Evolutionary conservation across 257 asterid species (phyloP), one percentile per base, ranked within the genome.

Genomic region (Lycium barbarum): DNA sequence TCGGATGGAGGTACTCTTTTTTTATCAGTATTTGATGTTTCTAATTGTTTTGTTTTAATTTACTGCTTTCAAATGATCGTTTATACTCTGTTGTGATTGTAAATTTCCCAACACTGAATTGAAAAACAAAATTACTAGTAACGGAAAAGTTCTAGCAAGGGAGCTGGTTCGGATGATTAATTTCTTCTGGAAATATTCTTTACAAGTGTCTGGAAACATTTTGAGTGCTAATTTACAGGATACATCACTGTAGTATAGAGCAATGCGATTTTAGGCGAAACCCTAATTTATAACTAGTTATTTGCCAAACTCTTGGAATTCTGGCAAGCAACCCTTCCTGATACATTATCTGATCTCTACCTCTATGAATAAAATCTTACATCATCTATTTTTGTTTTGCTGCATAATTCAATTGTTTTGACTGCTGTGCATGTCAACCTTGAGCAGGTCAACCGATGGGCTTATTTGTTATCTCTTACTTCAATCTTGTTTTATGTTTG

Each of bases 1-100:
- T 49, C 90, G 93, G 85, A 94, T 96, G 98, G 98, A 95, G 98
- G 99, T 95, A 81, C 2, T 47, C 40, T 15, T 6, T 7, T 35
- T 33, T 10, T 36, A 65, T 67, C n/a, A n/a, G n/a, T n/a, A n/a
- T n/a, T n/a, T n/a, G n/a, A n/a, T n/a, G n/a, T n/a, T n/a, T n/a
- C n/a, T n/a, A 43, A 13, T 43, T 6, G 26, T 22, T 49, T 9
- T 76, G 61, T 20, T 12, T 47, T 20, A 1, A 6, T 20, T 73
- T 51, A 73, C 6, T 73, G 61, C 0, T 73, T 47, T 20, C 20
- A 73, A 49, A 20, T 73, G 59, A 47, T 74, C 62, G 62, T 15
- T 22, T 53, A 36, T 26, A 26, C 18, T 17, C 54, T 38, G 53
- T 40, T 70, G 15, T 38, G 33, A 70, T 38, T 38, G 33, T 22